Evolutionary conservation across 352 stramenopile genomes (phyloP), one percentile per base, ranked within the genome.

Genomic region (Globisporangium ultimum): DNA sequence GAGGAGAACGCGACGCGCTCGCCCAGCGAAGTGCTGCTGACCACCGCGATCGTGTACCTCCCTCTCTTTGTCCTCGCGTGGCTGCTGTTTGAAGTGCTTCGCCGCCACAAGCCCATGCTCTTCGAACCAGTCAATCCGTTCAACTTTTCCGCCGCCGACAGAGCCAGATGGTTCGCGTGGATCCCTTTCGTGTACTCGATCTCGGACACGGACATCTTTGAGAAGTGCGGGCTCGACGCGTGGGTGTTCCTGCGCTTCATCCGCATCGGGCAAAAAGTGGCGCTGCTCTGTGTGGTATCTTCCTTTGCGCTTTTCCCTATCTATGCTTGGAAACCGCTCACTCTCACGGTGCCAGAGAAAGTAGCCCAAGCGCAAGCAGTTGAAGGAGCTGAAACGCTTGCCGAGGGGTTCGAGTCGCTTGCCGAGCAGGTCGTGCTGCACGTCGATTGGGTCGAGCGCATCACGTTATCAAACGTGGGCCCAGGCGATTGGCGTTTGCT

Each of bases 231-330:
- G 0, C 66, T 92, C 57, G 80, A 90, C 58, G 76, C 82, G 15
- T 87, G 78, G 74, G 76, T 92, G 56, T 79, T 92, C 53, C 57
- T 92, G 58, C 82, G 80, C 50, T 93, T 93, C 54, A 69, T 91
- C 41, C 76, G 78, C 24, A 72, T 93, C 45, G 72, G 78, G 10
- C 76, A 86, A 40, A 88, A 89, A 42, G 74, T 91, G 48, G 78
- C 81, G 21, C 61, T 76, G 22, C 59, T 93, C 55, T 75, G 64
- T 15, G 46, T 89, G 47, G 32, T 75, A 49, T 77, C 66, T 17
- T 88, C 81, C 5, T 42, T 89, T n/a, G 68, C 69, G 18, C 80
- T 90, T 53, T 89, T 91, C 53, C 79, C 84, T 36, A 74, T 93
- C 57, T 91, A 87, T 64, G 71, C 66, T 57, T 75, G 73, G 58